Conservation (phyloP, 192 early-diverging fungal genomes). For the Linnemannia hyalina region DNA sequence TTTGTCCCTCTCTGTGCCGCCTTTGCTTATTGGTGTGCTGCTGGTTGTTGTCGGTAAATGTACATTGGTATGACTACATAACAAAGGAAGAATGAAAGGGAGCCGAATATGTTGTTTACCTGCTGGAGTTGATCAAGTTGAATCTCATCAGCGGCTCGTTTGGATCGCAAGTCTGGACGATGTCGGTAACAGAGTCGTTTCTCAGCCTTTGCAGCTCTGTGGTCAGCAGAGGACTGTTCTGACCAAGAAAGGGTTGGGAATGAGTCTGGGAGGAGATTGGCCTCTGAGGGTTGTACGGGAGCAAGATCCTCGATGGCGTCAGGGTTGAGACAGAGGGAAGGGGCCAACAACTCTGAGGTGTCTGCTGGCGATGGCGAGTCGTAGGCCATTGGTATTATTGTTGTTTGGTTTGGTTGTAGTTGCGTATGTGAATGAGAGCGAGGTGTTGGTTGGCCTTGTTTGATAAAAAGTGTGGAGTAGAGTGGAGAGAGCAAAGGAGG, state of each 20-base stretch:
- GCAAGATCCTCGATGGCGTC: conserved; percentile 55
- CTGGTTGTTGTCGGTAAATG: background rate
- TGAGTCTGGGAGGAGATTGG: conserved; percentile 35
- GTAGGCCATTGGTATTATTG: conserved; percentile 34
- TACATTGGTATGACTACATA: background rate
- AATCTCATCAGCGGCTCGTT: conserved; percentile 63
- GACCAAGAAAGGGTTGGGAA: conserved; percentile 50
- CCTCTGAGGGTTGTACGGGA: conserved; percentile 37
- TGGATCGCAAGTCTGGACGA: conserved; percentile 67
- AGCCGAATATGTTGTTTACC: conserved; percentile 43
- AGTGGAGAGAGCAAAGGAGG: background rate
- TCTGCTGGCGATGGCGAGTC: conserved; percentile 53
- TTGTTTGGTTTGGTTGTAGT: background rate
- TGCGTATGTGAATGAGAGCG: background rate
- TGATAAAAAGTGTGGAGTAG: background rate
- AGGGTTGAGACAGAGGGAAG: conserved; percentile 50
- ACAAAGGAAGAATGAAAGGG: background rate
- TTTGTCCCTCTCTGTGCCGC: too few relatives aligned
- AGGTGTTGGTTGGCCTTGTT: too few relatives aligned
- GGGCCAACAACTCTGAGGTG: conserved; percentile 49
- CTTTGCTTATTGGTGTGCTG: background rate
- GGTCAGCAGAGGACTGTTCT: conserved; percentile 46
- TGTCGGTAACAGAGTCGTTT: conserved; percentile 68
- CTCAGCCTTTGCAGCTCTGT: conserved; percentile 46
- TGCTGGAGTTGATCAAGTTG: conserved; percentile 62